A percentile compares a stretch with the other conserved stretches of the same genome.
Conservation (phyloP, 768 basidiomycete genomes). For the Boletus bicolor region DNA sequence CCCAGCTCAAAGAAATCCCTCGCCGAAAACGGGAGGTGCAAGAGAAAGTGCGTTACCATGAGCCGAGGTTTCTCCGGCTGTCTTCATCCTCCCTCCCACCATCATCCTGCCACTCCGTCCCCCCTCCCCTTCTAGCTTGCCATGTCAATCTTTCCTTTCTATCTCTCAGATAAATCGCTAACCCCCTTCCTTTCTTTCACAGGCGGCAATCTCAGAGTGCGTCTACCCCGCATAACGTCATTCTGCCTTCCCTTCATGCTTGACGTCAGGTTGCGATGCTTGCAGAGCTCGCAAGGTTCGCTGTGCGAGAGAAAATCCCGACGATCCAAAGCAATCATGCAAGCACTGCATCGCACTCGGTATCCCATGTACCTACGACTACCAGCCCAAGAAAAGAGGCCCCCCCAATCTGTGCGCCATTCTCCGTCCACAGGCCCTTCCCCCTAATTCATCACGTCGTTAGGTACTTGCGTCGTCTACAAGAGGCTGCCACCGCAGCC, state of each 20-base stretch:
- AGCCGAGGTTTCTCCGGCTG: conserved; percentile 54
- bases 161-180: conserved; percentile 31
- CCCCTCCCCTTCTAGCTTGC: conserved; percentile 10
- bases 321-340: conserved; percentile 76
- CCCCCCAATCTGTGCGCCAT: conserved; percentile 80
- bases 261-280: conserved; percentile 71
- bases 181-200: conserved; percentile 26
- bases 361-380: conserved; percentile 86
- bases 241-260: conserved; percentile 19
- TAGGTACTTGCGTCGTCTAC: conserved; percentile 76
- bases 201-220: conserved; percentile 86
- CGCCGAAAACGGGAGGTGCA: conserved; percentile 70
- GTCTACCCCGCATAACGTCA: conserved; percentile 32
- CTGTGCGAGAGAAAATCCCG: conserved; percentile 76
- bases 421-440: neutral
- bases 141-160: conserved; percentile 38
- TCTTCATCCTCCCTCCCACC: conserved; percentile 7
- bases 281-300: conserved; percentile 85
- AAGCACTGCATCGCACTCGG: conserved; percentile 83
- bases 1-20: conserved; percentile 42
- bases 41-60: conserved; percentile 70
- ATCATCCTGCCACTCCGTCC: neutral
- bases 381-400: conserved; percentile 90
- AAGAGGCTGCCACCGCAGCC: conserved; percentile 66
- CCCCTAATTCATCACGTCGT: neutral